Base-by-base conservation (phyloP, 257 asterid genomes). In the Fraxinus anomala region DNA sequence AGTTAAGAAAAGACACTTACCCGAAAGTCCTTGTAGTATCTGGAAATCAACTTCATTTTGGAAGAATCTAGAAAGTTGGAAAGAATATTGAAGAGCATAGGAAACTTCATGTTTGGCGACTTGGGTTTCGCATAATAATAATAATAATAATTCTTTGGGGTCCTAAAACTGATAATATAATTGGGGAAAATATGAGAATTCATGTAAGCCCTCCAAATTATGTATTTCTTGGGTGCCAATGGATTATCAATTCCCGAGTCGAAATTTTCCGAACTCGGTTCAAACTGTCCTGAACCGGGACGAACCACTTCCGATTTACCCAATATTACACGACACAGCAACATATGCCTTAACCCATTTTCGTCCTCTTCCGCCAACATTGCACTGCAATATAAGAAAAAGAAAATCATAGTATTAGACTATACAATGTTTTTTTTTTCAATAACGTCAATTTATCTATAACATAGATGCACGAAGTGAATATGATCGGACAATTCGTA, bases 261-360 rank as follows among this genome's bases (percentile, higher is more conserved):
- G 76, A 81, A 88, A 2, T 86, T 47, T 37, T 73, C 23, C 28
- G 82, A 86, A 77, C 82, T 81, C 6, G 94, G 91, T 0, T 84
- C 82, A 34, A 39, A 79, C 42, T 88, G 91, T 26, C 28, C 26
- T 4, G 94, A 88, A 61, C 83, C 87, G 26, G 85, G 67, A 1
- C 7, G 56, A 28, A 90, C 51, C 3, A 73, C 77, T 77, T 88
- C 91, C 33, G 82, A 74, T 33, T 79, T 85, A 4, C 94, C 92
- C 79, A 90, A 77, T 1, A 87, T 84, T 68, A 90, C 90, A 16
- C 91, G 87, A 8, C 91, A 90, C 34, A 90, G 73, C 74, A 88
- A 2, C 74, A 88, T 51, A 77, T 90, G 89, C 59, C 87, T 80
- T 33, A 90, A 73, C 44, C 92, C 90, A 54, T 79, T 47, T 77